Base-by-base conservation (phyloP, 148 eudicot species). In the Limonium bicolor region DNA sequence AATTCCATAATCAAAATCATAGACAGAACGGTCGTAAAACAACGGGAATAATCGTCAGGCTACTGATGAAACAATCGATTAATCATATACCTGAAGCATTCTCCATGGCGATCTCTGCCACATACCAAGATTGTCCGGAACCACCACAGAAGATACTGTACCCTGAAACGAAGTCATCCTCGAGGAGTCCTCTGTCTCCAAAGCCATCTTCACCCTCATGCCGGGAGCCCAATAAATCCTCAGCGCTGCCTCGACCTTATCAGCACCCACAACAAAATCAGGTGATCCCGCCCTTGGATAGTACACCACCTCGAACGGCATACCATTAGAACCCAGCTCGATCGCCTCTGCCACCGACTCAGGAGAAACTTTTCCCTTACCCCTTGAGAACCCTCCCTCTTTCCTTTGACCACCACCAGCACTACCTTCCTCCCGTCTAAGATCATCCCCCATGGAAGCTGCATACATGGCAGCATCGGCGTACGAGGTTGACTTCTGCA, bases 191-290 rank as follows among this genome's bases (percentile, higher is more conserved):
- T 71, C 82, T 3, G 63, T 61, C 56, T 76, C 82, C 69, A 71
- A 46, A 0, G 72, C 42, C 69, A 71, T 68, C 69, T 65, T 71
- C 28, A 76, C 62, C 62, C 66, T 65, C 78, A 66, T 57, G 10
- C 93, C 87, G 0, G 41, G 36, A 0, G 46, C 31, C 94, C 87
- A 82, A 11, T 8, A 34, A 47, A 57, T 36, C 2, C 28, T 22
- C 61, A 64, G 11, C 0, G 73, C 56, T 22, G 20, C 33, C 61
- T 70, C 68, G 42, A 86, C 93, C 36, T 53, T 47, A 54, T 73
- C 81, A 0, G 79, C 96, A 42, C 33, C 65, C 55, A 86, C 94
- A 27, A 82, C 84, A 42, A 86, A 86, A 47, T 75, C 85, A 20
- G 69, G 56, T 47, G 67, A 53, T 32, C 79, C 78, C 0, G 52